Evolutionary conservation across 1,284 basidiomycete species (phyloP), one percentile per base, ranked within the genome.

Genomic region (Puccinia sorghi): DNA sequence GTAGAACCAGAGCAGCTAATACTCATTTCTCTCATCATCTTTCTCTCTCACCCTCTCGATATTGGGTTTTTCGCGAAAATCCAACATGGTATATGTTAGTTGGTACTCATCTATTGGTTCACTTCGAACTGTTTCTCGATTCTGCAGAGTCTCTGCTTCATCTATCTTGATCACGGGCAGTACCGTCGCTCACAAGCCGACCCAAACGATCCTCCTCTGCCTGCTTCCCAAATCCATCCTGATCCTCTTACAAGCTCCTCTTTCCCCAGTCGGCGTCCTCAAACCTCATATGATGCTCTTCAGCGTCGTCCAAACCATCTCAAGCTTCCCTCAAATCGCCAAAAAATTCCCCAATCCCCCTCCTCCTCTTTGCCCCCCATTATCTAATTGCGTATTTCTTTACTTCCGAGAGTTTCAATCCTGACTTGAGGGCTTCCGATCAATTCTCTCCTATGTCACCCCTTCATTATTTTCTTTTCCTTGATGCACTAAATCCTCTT

Each of bases 111-210:
- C 22, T 94, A 93, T 83, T 95, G 93, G 93, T 86, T 91, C 3
- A 90, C 92, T 6, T 94, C 92, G 8, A 91, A 93, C 32, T 84
- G 88, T 22, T 92, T 92, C 83, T 93, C 93, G 50, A 85, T 95
- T 27, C 80, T 90, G 20, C 92, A 94, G 83, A 91, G 76, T 50
- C n/a, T 69, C 25, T 69, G 63, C 20, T 77, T 77, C 52, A 54
- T 67, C 43, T 77, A 54, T 12, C 61, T 77, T 46, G 74, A 77
- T 25, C 48, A 56, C 54, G 46, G 43, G 8, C 39, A 61, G 6
- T 39, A 64, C 39, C 22, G 25, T 27, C 17, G n/a, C 7, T 22
- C 25, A 13, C 43, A 64, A 43, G 12, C 41, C 39, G 13, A n/a
- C 61, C n/a, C 41, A 63, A 41, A 41, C 6, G 59, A 39, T 41